Conservation (phyloP, 1,284 basidiomycete species). For the Prillingera fragicola region DNA sequence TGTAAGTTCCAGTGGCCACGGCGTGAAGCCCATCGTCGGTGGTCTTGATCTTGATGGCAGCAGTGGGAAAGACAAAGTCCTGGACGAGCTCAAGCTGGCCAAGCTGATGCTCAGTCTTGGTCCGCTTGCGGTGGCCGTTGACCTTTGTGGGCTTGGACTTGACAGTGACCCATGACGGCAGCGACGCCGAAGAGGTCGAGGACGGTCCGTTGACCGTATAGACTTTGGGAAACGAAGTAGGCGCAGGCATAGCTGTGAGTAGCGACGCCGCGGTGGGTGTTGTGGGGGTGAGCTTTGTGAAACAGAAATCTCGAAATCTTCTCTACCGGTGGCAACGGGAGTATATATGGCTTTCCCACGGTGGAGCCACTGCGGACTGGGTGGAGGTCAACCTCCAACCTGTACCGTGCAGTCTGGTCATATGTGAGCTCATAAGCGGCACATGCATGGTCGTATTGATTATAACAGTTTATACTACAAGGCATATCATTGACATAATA, state of each 20-base stretch:
- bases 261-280: too few species aligned
- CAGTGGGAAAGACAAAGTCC: constrained; percentile 95
- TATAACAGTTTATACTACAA: too few species aligned
- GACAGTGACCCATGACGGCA: constrained; percentile 81
- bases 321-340: too few species aligned
- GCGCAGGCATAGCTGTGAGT: constrained; percentile 29
- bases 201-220: constrained; percentile 86
- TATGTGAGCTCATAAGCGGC: too few species aligned
- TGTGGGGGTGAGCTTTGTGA: too few species aligned
- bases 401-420: too few species aligned
- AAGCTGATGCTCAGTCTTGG: constrained; percentile 43
- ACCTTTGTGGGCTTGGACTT: constrained; percentile 50
- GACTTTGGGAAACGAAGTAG: constrained; percentile 58
- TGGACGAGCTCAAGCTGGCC: constrained; percentile 75
- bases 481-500: too few species aligned
- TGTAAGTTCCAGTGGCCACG: constrained; percentile 94
- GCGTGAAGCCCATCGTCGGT: constrained; percentile 88
- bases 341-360: too few species aligned
- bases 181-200: constrained; percentile 71
- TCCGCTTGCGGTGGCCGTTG: constrained; percentile 40
- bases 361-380: too few species aligned
- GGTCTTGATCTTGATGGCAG: constrained; percentile 83
- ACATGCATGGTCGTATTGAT: too few species aligned
- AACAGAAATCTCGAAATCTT: too few species aligned
- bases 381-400: too few species aligned